phyloP scores from a whole-genome alignment of 768 basidiomycete genomes.

The Panaeolus cyanescens region DNA sequence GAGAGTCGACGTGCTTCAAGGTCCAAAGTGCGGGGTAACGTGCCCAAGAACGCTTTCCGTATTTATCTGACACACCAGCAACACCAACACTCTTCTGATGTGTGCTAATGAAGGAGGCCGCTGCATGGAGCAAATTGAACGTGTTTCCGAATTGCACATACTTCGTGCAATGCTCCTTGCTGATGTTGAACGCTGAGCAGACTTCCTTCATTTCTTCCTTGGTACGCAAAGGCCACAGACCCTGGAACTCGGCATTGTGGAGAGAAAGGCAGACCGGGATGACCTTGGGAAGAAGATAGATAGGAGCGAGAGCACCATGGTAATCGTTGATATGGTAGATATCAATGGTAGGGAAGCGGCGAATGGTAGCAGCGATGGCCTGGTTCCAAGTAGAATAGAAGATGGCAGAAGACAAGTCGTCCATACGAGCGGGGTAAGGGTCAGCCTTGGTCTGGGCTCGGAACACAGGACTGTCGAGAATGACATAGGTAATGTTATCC shows the following conservation, averaged over 20 bases:
- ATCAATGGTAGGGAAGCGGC: conserved; percentile 83
- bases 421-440: conserved; percentile 96
- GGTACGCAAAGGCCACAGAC: conserved; percentile 93
- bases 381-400: conserved; percentile 99
- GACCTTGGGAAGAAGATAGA: conserved; percentile 91
- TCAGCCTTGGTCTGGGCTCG: conserved; percentile 95
- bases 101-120: conserved; percentile 86
- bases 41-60: conserved; percentile 96
- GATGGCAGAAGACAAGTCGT: conserved; percentile 93
- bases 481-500: conserved; percentile 95
- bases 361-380: conserved; percentile 90
- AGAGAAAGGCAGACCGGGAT: conserved; percentile 88
- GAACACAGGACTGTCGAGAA: conserved; percentile 95
- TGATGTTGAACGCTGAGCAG: conserved; percentile 96
- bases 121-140: conserved; percentile 93
- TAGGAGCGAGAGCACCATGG: conserved; percentile 88
- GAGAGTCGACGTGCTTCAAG: conserved; percentile 90
- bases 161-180: conserved; percentile 94
- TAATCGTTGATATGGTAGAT: conserved; percentile 97
- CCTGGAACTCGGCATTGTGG: conserved; percentile 98
- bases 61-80: conserved; percentile 97
- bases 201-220: conserved; percentile 99
- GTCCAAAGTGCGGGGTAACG: conserved; percentile 97
- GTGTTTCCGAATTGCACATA: conserved; percentile 99
- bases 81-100: conserved; percentile 95